A percentile compares a stretch with the other conserved stretches of the same genome.
phyloP scores from a whole-genome alignment of 345 rosid genomes.

The Eucalyptus curtisii region DNA sequence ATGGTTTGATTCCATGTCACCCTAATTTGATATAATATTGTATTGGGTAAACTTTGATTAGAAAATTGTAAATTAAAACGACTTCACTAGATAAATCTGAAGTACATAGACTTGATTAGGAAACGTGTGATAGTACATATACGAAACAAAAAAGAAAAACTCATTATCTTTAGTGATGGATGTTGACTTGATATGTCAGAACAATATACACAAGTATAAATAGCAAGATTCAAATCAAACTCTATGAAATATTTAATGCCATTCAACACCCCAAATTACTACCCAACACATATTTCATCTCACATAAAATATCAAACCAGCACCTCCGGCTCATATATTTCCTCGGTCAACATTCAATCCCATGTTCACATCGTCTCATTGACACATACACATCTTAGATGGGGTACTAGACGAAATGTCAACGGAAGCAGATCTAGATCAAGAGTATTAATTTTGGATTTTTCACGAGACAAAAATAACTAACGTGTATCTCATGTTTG shows the following conservation, averaged over 20 bases:
- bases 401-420: neutral
- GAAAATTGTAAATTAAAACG: neutral
- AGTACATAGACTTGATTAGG: neutral
- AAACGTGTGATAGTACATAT: accelerated
- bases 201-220: neutral
- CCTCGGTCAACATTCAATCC: neutral
- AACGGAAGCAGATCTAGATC: neutral
- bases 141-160: neutral
- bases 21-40: neutral
- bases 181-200: neutral
- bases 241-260: neutral
- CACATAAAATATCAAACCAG: accelerated
- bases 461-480: accelerated
- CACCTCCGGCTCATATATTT: neutral
- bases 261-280: too few species aligned
- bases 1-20: neutral
- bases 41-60: neutral
- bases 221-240: neutral
- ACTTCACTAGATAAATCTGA: neutral
- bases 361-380: too few species aligned
- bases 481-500: neutral
- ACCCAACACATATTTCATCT: neutral
- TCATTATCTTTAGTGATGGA: neutral
- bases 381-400: neutral
- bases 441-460: accelerated